Evolutionary conservation across 2,329 filamentous ascomycete species (phyloP).

Genomic region (Fusarium sp.): DNA sequence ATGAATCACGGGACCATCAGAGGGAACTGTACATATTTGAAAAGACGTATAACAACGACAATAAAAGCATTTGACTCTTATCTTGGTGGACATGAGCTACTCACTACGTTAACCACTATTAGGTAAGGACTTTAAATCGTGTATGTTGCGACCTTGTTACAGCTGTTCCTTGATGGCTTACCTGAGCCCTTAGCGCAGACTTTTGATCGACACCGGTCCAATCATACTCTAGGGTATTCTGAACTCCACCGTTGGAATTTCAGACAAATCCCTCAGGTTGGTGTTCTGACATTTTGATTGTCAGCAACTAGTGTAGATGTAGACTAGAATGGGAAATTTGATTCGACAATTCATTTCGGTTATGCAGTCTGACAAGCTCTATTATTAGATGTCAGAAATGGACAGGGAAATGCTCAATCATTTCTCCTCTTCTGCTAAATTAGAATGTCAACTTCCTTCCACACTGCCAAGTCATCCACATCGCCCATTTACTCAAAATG

Average conservation of each 20-base stretch:
- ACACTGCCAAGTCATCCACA: no score
- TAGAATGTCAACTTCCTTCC: background rate
- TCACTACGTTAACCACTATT: fast-evolving
- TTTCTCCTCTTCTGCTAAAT: background rate
- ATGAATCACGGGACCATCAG: fast-evolving
- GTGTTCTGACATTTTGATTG: background rate
- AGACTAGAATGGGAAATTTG: background rate
- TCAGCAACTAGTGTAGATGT: background rate
- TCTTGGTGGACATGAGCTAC: fast-evolving
- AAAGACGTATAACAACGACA: fast-evolving
- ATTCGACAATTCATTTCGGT: background rate
- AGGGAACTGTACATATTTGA: background rate
- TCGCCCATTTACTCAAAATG: background rate
- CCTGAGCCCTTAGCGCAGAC: no score
- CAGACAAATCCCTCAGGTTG: background rate
- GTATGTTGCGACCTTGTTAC: no score
- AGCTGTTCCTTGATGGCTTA: no score
- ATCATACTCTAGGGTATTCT: background rate
- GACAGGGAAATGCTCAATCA: background rate
- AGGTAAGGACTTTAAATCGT: background rate
- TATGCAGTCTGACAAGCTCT: slow-evolving; percentile 15
- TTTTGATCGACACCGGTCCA: no score
- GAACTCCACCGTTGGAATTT: background rate
- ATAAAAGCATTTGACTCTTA: fast-evolving
- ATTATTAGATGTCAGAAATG: slow-evolving; percentile 5